A percentile compares a stretch with the other conserved stretches of the same genome.
phyloP scores from a whole-genome alignment of 441 rosid species.

The Melastoma candidum region DNA sequence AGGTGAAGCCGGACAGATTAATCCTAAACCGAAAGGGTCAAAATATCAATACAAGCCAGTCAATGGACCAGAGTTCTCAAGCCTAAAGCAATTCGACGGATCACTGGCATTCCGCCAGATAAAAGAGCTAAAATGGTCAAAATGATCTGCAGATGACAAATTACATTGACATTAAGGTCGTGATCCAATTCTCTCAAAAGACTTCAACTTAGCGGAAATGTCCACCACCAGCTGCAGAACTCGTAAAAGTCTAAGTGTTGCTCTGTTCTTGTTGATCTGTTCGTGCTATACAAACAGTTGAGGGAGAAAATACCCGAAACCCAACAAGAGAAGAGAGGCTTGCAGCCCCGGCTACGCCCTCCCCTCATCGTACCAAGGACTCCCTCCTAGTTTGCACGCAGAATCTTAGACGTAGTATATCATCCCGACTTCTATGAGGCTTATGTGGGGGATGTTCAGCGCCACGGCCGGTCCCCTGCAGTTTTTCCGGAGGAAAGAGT shows the following conservation, averaged over 20 bases:
- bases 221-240: conserved; percentile 57
- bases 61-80: no score
- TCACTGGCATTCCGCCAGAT: not conserved
- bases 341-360: no score
- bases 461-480: not conserved
- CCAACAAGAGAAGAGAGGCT: no score
- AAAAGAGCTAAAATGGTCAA: not conserved
- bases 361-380: no score
- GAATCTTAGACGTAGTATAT: conserved; percentile 6
- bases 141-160: not conserved
- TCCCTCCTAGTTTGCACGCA: no score
- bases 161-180: conserved; percentile 30
- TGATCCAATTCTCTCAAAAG: conserved; percentile 48
- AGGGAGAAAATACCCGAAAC: no score
- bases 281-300: no score
- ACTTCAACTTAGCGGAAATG: conserved; percentile 55
- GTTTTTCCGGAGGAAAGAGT: conserved; percentile 12
- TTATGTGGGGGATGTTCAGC: conserved; percentile 7
- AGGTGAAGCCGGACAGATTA: no score
- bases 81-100: no score
- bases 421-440: conserved; percentile 16
- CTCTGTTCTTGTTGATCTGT: no score
- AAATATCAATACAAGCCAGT: no score
- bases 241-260: conserved; percentile 6
- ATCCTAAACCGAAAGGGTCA: no score